Base-by-base conservation (phyloP, 257 asterid genomes). In the Anisodus tanguticus region DNA sequence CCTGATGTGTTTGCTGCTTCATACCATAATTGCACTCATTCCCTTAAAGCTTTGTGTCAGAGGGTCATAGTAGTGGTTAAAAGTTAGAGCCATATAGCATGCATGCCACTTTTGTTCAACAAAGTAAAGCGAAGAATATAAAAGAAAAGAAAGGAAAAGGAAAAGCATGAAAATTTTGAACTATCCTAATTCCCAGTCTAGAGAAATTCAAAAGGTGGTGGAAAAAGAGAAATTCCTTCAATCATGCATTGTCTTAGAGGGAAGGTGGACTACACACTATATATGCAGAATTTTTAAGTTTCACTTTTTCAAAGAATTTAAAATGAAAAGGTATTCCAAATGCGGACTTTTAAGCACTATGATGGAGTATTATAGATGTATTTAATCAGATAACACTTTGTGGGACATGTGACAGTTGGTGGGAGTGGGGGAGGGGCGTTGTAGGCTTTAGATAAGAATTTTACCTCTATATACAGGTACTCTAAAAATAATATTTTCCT, bases 51-150 rank as follows among this genome's bases (percentile, higher is more conserved):
- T 86, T 87, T 83, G 86, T 86, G 87, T 83, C 45, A 51, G 77
- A 81, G 69, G 87, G 22, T 89, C 88, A 79, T 85, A 89, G 88
- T 83, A 85, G 63, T 84, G 82, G 83, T 71, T 72, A 88, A 90
- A 89, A 89, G 92, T 85, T 85, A 64, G 86, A 83, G 72, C 88
- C 80, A 72, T 9, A 47, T 86, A 91, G 89, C 92, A 85, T 92
- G 95, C 88, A 87, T 76, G 83, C 93, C 93, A 92, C 92, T 91
- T 91, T 93, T 86, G 59, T 72, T 72, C 81, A 81, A 39, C 88
- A 90, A 92, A 90, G 93, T 85, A 84, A 86, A 88, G 91, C 85
- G 91, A 91, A 91, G 92, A 87, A 90, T 88, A 90, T 71, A 71
- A 8, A 17, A 19, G 9, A 67, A 67, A 37, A 85, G 35, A 31